These are phyloP conservation scores for Suillus discolor DNA, from an alignment of 768 basidiomycete genomes.

Conservation along the genomic window DNA sequence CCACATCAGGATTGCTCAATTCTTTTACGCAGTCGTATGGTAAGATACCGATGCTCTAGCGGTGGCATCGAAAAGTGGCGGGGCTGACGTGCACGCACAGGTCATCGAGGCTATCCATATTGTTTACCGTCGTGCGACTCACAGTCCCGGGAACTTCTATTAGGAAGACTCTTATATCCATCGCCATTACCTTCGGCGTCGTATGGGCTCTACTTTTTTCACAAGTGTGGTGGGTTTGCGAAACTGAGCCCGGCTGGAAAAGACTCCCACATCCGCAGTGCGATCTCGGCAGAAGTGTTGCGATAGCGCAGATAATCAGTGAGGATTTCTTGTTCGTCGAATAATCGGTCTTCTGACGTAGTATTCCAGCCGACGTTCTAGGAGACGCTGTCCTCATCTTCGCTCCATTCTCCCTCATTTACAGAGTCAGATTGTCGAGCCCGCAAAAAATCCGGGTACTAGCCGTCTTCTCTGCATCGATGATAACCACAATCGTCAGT, in stretches of 20 bases:
- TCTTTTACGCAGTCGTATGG: not conserved
- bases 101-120: not conserved
- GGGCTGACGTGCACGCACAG: not conserved
- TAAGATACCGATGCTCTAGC: not conserved
- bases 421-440: constrained; percentile 41
- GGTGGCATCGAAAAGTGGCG: not conserved
- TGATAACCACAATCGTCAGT: constrained; percentile 48
- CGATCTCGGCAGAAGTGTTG: not conserved
- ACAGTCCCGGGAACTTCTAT: not conserved
- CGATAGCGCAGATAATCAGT: not conserved
- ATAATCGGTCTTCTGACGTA: not conserved
- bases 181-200: not conserved
- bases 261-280: not conserved
- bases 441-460: constrained; percentile 41
- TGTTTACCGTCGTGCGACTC: not conserved
- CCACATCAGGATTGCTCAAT: not conserved
- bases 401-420: constrained; percentile 48
- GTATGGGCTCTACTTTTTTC: not conserved
- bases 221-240: not conserved
- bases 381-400: constrained; percentile 50
- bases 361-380: constrained; percentile 45
- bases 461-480: constrained; percentile 55
- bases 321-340: not conserved
- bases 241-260: not conserved
- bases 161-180: not conserved